phyloP scores from a whole-genome alignment of 768 basidiomycete genomes.

The Rhodotorula toruloides region DNA sequence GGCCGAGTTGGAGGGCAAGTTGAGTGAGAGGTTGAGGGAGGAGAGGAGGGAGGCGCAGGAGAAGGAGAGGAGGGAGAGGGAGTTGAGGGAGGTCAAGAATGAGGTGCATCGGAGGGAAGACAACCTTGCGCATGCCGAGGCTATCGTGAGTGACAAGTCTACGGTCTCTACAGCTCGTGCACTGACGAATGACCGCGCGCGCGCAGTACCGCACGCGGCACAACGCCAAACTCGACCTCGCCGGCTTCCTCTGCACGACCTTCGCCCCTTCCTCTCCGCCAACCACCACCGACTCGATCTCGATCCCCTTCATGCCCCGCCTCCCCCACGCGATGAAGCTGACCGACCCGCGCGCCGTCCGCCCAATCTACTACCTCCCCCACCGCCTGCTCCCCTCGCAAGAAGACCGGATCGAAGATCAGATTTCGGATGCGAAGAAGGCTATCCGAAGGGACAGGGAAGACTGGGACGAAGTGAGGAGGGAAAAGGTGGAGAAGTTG shows the following conservation, averaged over 20 bases:
- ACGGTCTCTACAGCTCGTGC: not conserved
- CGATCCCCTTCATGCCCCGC: not conserved
- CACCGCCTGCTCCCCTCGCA: constrained; percentile 37
- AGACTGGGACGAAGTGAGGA: constrained; percentile 8
- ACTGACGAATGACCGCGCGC: not conserved
- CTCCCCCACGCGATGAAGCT: constrained; percentile 36
- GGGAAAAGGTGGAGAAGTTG: constrained; percentile 4
- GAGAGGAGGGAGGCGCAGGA: constrained; percentile 23
- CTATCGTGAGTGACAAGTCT: constrained; percentile 27
- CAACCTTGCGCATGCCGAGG: constrained; percentile 21
- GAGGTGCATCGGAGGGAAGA: constrained; percentile 35
- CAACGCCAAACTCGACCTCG: constrained; percentile 37
- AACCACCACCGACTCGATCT: not conserved
- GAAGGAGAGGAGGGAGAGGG: constrained; percentile 14
- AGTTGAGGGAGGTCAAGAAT: constrained; percentile 24
- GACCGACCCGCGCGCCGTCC: constrained; percentile 12
- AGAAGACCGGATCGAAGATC: constrained; percentile 41
- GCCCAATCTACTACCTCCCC: constrained; percentile 42
- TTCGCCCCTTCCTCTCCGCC: constrained; percentile 22
- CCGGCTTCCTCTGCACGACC: constrained; percentile 42
- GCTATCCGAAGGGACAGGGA: constrained; percentile 17
- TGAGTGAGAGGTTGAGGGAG: constrained; percentile 29
- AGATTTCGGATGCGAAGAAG: constrained; percentile 22
- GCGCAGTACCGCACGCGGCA: constrained; percentile 38
- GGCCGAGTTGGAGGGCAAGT: constrained; percentile 35